Evolutionary conservation across 495 filamentous ascomycete genomes (phyloP).

Genomic region (Venustampulla echinocandica): DNA sequence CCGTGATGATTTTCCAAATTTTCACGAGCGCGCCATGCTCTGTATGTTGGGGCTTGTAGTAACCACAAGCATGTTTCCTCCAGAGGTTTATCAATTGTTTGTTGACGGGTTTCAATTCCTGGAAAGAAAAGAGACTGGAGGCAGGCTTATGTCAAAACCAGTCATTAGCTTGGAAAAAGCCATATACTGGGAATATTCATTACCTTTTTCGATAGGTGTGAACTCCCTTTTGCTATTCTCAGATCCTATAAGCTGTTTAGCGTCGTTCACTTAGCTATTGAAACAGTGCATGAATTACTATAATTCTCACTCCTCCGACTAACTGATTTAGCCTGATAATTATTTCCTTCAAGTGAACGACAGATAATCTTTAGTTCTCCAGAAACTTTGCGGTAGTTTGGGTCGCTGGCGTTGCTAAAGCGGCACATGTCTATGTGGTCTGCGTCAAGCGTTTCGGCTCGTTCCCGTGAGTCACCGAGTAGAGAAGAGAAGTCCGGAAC

Average conservation of each 20-base stretch:
- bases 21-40: conserved; percentile 33
- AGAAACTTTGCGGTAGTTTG: conserved; percentile 6
- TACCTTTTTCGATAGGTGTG: too few species aligned
- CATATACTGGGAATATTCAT: too few species aligned
- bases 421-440: conserved; percentile 15
- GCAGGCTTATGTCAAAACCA: too few species aligned
- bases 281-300: too few species aligned
- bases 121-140: too few species aligned
- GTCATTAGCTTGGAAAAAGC: too few species aligned
- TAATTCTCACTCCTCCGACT: too few species aligned
- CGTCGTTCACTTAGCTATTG: too few species aligned
- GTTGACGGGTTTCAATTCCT: conserved; percentile 31
- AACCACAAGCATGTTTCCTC: conserved; percentile 43
- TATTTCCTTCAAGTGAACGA: too few species aligned
- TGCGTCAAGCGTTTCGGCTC: conserved; percentile 4
- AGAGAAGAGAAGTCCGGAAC: conserved; percentile 18
- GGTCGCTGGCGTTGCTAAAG: conserved; percentile 1
- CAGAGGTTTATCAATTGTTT: conserved; percentile 29
- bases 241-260: too few species aligned
- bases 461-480: conserved; percentile 12
- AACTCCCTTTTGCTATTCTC: too few species aligned
- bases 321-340: too few species aligned
- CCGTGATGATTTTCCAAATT: conserved; percentile 32
- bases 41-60: conserved; percentile 30
- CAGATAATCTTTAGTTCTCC: conserved; percentile 15